Evolutionary conservation across 176 grass and related monocot genomes (phyloP).

Genomic region (Aechmea fasciata): DNA sequence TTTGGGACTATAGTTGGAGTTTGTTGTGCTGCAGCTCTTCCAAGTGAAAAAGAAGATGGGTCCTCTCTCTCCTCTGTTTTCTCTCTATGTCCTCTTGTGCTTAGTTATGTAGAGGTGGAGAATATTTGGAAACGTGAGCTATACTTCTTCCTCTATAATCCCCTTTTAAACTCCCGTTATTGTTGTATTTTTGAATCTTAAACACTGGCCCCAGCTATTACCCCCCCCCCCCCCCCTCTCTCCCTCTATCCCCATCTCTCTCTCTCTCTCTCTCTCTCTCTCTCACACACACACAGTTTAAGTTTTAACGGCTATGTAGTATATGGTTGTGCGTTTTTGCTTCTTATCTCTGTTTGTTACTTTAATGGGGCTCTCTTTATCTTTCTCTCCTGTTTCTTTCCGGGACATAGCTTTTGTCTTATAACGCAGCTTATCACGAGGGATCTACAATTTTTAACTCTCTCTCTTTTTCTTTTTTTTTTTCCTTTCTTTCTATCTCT

Average conservation of each 20-base stretch:
- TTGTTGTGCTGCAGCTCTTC: background rate
- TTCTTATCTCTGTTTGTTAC: background rate
- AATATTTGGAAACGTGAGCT: conserved; percentile 32
- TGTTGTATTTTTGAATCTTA: conserved; percentile 9
- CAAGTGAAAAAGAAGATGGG: background rate
- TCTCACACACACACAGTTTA: conserved; percentile 4
- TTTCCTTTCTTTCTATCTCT: background rate
- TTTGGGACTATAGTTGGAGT: background rate
- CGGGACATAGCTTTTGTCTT: conserved; percentile 32
- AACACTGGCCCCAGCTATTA: conserved; percentile 4
- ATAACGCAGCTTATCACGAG: conserved; percentile 31
- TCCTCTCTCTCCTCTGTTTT: conserved; percentile 9
- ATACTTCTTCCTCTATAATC: conserved; percentile 17
- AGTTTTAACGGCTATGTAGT: conserved; percentile 6
- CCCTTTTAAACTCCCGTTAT: conserved; percentile 12
- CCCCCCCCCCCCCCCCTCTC: background rate
- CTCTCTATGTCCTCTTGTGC: conserved; percentile 23
- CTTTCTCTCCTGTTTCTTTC: conserved; percentile 1
- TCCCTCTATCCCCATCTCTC: conserved; percentile 12
- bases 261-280: conserved; percentile 5
- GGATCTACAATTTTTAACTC: background rate
- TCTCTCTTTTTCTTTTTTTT: background rate
- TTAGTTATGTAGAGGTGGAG: conserved; percentile 20
- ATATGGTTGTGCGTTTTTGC: background rate
- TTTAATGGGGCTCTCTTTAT: background rate